phyloP scores from a whole-genome alignment of 1,284 basidiomycete species.

The Fomes fomentarius region DNA sequence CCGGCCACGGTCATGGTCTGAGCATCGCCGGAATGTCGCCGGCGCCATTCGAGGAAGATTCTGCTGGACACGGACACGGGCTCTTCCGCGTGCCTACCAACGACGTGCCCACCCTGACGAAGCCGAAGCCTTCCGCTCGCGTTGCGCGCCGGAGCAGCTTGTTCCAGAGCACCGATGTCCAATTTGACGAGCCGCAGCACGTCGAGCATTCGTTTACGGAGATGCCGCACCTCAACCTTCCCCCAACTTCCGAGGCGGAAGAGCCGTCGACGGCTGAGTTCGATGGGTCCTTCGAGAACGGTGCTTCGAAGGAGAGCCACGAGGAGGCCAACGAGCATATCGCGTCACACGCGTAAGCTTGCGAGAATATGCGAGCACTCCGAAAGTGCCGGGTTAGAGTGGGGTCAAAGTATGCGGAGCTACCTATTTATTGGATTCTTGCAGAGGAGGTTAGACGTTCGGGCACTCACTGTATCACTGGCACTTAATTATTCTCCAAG shows the following conservation, averaged over 20 bases:
- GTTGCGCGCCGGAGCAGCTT: conserved; percentile 14
- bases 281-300: conserved; percentile 12
- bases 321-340: too few species aligned
- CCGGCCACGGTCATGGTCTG: conserved; percentile 1
- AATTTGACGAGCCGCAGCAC: not conserved
- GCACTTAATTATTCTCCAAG: not conserved
- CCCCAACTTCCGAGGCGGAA: conserved; percentile 10
- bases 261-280: conserved; percentile 15
- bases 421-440: too few species aligned
- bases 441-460: not conserved
- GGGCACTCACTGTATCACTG: conserved; percentile 1
- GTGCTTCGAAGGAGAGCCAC: too few species aligned
- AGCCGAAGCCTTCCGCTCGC: conserved; percentile 12
- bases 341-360: too few species aligned
- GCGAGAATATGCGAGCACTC: too few species aligned
- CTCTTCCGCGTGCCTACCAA: conserved; percentile 1
- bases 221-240: not conserved
- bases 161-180: conserved; percentile 5
- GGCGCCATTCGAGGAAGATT: not conserved
- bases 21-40: not conserved
- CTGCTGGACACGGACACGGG: conserved; percentile 7
- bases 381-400: too few species aligned
- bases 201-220: not conserved
- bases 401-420: too few species aligned
- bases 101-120: not conserved